Conservation (phyloP, 768 basidiomycete genomes). For the Tricholoma terreum region DNA sequence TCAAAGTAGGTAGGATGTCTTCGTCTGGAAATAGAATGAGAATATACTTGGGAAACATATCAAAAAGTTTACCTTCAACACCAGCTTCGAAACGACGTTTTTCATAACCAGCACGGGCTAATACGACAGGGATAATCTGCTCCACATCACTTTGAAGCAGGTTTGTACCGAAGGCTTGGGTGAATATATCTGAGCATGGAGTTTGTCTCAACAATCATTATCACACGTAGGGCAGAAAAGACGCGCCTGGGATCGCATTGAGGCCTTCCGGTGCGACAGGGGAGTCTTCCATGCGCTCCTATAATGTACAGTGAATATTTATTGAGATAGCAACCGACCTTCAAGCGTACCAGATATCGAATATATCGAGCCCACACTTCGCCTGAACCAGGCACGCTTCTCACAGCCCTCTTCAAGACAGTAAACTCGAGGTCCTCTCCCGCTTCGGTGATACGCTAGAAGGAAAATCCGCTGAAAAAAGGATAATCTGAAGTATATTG, state of each 20-base stretch:
- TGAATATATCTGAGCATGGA: constrained; percentile 48
- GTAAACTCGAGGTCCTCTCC: constrained; percentile 39
- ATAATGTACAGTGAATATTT: constrained; percentile 1
- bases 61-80: constrained; percentile 32
- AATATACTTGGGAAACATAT: background rate
- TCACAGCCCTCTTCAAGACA: constrained; percentile 54
- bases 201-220: background rate
- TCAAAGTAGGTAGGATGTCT: constrained; percentile 47
- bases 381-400: constrained; percentile 74
- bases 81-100: constrained; percentile 50
- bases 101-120: constrained; percentile 65
- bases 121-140: constrained; percentile 57
- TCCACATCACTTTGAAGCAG: constrained; percentile 59
- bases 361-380: constrained; percentile 80
- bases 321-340: background rate
- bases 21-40: constrained; percentile 31
- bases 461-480: background rate
- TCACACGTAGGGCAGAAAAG: constrained; percentile 9
- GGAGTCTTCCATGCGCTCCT: constrained; percentile 44
- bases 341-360: constrained; percentile 54
- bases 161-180: constrained; percentile 51
- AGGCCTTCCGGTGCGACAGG: constrained; percentile 28
- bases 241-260: constrained; percentile 29
- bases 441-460: constrained; percentile 46
- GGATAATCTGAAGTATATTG: background rate